Conservation (phyloP, 306 rosid species). For the Malus asiatica region DNA sequence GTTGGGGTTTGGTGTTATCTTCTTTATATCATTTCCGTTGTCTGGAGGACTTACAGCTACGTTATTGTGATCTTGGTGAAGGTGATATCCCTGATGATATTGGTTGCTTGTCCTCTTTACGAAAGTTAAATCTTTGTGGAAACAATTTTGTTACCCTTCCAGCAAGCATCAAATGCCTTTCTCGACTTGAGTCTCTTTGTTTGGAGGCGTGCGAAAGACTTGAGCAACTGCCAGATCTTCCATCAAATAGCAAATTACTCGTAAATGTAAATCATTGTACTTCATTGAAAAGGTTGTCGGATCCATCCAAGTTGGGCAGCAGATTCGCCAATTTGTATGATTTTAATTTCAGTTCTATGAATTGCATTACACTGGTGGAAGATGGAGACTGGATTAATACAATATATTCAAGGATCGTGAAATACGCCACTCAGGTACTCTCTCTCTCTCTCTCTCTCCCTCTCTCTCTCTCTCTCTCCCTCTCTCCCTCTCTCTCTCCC, state of each 20-base stretch:
- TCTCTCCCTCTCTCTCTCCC: too few species aligned
- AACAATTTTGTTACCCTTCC: constrained; percentile 18
- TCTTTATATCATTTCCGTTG: background rate
- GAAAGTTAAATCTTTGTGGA: background rate
- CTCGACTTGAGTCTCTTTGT: background rate
- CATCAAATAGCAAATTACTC: background rate
- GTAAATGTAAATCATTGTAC: background rate
- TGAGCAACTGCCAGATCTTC: background rate
- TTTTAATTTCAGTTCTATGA: background rate
- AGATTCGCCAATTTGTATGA: background rate
- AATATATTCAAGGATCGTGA: background rate
- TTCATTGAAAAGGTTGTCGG: background rate
- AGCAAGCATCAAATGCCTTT: constrained; percentile 3
- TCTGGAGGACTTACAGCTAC: background rate
- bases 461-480: background rate
- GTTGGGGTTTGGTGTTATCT: background rate
- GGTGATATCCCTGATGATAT: background rate
- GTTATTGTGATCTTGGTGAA: background rate
- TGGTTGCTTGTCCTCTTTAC: background rate
- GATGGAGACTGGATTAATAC: background rate
- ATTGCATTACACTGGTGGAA: constrained; percentile 5
- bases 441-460: background rate
- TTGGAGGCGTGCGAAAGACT: constrained; percentile 5
- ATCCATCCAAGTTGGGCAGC: background rate
- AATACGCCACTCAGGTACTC: background rate